Percentiles rank a stretch among this genome's conserved stretches.
These are phyloP conservation scores for Xylaria telfairii DNA, from an alignment of 495 filamentous ascomycete genomes.

Conservation along the genomic window DNA sequence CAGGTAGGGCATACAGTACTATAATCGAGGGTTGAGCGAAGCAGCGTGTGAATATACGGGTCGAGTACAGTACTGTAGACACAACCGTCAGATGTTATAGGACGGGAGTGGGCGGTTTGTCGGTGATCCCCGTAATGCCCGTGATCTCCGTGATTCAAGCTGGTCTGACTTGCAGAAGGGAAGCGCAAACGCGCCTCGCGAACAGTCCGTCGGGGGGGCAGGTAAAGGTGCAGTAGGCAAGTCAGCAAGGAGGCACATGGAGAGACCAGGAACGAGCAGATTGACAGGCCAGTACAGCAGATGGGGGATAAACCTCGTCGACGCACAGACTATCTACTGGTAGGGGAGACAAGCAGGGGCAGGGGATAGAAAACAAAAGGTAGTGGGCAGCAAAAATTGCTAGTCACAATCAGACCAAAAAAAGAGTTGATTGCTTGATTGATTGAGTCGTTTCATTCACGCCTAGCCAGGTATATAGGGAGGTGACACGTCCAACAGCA, in stretches of 20 bases:
- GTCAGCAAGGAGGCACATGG: background rate
- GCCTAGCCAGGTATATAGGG: background rate
- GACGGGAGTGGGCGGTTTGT: conserved; percentile 1
- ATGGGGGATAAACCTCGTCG: background rate
- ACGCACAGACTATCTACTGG: conserved; percentile 6
- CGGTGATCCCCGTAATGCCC: conserved; percentile 10
- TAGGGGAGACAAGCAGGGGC: conserved; percentile 14
- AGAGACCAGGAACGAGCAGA: background rate
- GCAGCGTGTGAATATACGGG: background rate
- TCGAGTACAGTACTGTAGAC: no score
- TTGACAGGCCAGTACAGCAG: conserved; percentile 5
- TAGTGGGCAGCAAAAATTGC: background rate
- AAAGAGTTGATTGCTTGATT: conserved; percentile 1
- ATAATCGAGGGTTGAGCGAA: background rate
- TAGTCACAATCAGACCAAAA: conserved; percentile 3
- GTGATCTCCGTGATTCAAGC: background rate
- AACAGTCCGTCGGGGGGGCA: background rate
- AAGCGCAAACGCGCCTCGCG: conserved; percentile 7
- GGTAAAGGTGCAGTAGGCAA: background rate
- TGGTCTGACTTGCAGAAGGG: conserved; percentile 12
- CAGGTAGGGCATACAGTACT: background rate
- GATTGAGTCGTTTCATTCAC: conserved; percentile 1
- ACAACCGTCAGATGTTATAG: background rate
- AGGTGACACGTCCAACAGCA: conserved; percentile 1
- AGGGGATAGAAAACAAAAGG: conserved; percentile 10